A percentile compares a stretch with the other conserved stretches of the same genome.
These are phyloP conservation scores for Apiospora saccharicola DNA, from an alignment of 2,329 filamentous ascomycete genomes.

Conservation along the genomic window DNA sequence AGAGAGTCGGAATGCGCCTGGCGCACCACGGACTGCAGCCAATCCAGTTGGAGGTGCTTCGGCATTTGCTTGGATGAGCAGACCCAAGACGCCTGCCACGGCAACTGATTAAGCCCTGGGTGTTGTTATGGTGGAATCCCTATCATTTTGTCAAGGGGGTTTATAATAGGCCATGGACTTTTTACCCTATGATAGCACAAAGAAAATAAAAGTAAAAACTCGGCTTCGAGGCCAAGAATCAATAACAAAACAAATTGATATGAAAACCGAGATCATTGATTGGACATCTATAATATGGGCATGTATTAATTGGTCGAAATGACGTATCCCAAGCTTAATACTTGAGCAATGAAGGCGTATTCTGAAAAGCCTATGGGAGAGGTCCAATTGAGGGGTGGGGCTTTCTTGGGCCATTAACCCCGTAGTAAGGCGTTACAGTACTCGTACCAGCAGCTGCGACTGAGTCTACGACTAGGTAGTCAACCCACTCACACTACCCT, in stretches of 20 bases:
- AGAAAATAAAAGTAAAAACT: neutral
- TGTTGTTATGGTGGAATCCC: neutral
- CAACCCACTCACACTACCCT: neutral
- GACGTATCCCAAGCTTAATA: neutral
- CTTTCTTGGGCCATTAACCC: neutral
- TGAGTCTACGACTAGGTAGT: conserved; percentile 2
- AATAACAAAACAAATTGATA: conserved; percentile 13
- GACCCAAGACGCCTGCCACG: conserved; percentile 13
- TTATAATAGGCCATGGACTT: neutral
- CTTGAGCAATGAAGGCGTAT: neutral
- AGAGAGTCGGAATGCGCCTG: conserved; percentile 48
- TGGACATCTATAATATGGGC: neutral
- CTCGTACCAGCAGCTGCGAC: neutral
- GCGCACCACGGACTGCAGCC: conserved; percentile 61
- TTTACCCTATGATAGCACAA: conserved; percentile 13
- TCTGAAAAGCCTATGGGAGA: neutral
- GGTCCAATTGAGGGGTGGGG: conserved; percentile 10
- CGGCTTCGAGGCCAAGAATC: neutral
- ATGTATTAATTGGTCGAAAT: neutral
- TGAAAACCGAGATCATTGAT: neutral
- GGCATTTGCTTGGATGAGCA: conserved; percentile 91
- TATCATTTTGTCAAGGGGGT: neutral
- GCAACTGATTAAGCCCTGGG: conserved; percentile 11
- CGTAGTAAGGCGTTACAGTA: neutral
- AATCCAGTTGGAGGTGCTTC: conserved; percentile 94